Evolutionary conservation across 2,329 filamentous ascomycete species (phyloP).

Genomic region (Fusarium sp.): DNA sequence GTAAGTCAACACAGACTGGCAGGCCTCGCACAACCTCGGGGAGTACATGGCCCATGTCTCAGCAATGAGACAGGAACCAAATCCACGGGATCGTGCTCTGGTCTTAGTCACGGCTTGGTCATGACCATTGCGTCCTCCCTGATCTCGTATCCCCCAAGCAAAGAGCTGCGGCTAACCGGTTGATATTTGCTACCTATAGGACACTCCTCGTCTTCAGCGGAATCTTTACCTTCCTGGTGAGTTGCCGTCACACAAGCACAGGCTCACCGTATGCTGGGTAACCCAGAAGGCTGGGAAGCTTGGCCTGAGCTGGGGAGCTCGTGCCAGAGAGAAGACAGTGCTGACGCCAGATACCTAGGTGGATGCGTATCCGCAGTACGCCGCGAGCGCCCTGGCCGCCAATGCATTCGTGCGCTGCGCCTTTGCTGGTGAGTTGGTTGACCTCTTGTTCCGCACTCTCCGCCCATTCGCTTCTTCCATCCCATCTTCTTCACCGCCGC

Average conservation of each 20-base stretch:
- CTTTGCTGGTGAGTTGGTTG: constrained; percentile 71
- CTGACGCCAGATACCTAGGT: constrained; percentile 57
- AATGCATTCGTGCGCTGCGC: constrained; percentile 83
- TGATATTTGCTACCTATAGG: constrained; percentile 56
- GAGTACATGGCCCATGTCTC: constrained; percentile 1
- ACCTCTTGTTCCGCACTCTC: background rate
- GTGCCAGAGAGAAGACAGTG: constrained; percentile 32
- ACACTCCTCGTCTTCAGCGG: constrained; percentile 84
- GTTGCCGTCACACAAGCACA: constrained; percentile 43
- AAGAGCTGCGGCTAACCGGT: constrained; percentile 44
- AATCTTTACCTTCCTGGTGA: constrained; percentile 88
- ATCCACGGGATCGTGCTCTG: constrained; percentile 16
- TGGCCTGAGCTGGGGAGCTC: constrained; percentile 7
- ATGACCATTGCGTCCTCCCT: constrained; percentile 22
- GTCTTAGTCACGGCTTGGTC: constrained; percentile 51
- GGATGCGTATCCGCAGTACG: constrained; percentile 81
- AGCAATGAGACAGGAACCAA: constrained; percentile 29
- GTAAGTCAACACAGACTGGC: constrained; percentile 59
- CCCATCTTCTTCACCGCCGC: constrained; percentile 15
- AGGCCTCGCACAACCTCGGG: constrained; percentile 10
- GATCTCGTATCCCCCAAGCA: constrained; percentile 40
- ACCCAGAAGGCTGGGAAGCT: constrained; percentile 29
- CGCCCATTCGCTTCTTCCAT: background rate
- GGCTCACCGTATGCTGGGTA: constrained; percentile 26
- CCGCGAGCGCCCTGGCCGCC: constrained; percentile 82